A percentile compares a stretch with the other conserved stretches of the same genome.
Evolutionary conservation across 495 filamentous ascomycete species (phyloP).

Genomic region (Aspergillus bridgeri): DNA sequence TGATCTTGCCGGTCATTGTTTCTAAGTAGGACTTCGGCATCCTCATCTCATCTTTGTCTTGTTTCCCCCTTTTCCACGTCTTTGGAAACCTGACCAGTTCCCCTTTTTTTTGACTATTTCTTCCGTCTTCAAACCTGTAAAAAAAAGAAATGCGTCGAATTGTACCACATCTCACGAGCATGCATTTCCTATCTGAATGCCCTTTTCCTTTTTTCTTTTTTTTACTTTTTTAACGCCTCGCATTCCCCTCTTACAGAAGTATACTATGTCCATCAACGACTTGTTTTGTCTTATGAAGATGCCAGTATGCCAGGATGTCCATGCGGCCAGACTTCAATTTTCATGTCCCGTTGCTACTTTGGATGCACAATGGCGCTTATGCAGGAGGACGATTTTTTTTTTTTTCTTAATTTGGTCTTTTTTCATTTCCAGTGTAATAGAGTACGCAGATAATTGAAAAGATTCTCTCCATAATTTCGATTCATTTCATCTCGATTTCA

Average conservation of each 20-base stretch:
- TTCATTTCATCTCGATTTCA: no score
- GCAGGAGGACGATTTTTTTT: slow-evolving; percentile 5
- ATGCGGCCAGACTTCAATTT: slow-evolving; percentile 3
- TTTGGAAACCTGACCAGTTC: neutral
- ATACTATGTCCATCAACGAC: slow-evolving; percentile 4
- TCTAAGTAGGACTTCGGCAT: neutral
- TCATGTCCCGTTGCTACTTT: slow-evolving; percentile 6
- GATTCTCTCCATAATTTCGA: no score
- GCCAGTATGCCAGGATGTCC: slow-evolving; percentile 3
- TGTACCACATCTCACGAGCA: neutral
- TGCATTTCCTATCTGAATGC: no score
- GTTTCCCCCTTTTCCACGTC: slow-evolving; percentile 1
- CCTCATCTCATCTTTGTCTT: neutral
- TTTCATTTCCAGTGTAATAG: slow-evolving; percentile 2
- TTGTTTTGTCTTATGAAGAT: slow-evolving; percentile 3
- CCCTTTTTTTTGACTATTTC: neutral
- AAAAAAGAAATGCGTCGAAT: neutral
- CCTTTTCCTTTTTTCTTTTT: neutral
- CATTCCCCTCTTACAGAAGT: neutral
- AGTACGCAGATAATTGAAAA: neutral
- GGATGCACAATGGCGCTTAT: slow-evolving; percentile 20
- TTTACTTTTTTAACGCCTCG: neutral
- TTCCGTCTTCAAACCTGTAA: neutral
- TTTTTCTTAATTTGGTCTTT: slow-evolving; percentile 7
- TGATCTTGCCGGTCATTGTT: neutral